These are phyloP conservation scores for Wickerhamiella siamensis DNA, from an alignment of 805 yeast species.

Conservation along the genomic window DNA sequence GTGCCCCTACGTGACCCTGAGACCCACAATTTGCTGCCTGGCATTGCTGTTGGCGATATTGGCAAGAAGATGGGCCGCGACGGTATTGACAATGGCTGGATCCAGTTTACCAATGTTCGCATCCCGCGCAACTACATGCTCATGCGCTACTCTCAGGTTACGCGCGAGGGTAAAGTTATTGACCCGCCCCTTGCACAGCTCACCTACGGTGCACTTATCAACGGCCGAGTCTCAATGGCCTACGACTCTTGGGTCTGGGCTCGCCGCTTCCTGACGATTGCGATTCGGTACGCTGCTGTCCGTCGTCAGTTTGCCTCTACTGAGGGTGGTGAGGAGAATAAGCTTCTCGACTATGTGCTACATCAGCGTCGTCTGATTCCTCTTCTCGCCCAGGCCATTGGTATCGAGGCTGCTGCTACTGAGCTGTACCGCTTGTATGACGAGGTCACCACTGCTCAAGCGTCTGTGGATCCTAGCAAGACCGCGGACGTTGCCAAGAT, in stretches of 20 bases:
- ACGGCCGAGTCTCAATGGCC: conserved; percentile 78
- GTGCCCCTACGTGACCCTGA: conserved; percentile 65
- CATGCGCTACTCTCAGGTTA: conserved; percentile 55
- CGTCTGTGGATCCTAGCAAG: conserved; percentile 24
- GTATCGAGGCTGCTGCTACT: conserved; percentile 51
- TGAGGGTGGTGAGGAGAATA: conserved; percentile 34
- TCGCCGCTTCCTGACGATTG: conserved; percentile 61
- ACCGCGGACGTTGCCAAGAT: conserved; percentile 34
- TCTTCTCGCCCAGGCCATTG: conserved; percentile 58
- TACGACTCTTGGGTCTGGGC: conserved; percentile 64
- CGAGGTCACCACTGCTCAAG: conserved; percentile 29
- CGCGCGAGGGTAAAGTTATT: conserved; percentile 44
- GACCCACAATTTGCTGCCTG: conserved; percentile 50
- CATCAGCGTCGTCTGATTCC: conserved; percentile 76
- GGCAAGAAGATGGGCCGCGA: conserved; percentile 87
- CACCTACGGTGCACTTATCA: conserved; percentile 64
- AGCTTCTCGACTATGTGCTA: conserved; percentile 66
- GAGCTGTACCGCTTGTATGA: conserved; percentile 40
- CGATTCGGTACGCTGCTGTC: conserved; percentile 67
- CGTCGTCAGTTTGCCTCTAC: conserved; percentile 58
- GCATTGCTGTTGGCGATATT: conserved; percentile 68
- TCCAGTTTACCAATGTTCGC: conserved; percentile 62
- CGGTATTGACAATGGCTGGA: conserved; percentile 88
- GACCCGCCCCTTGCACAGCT: conserved; percentile 71
- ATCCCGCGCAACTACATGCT: conserved; percentile 69